Percentiles rank a stretch among this genome's conserved stretches.
Evolutionary conservation across 192 early-diverging fungal genomes (phyloP).

Genomic region (Coemansia sp.): DNA sequence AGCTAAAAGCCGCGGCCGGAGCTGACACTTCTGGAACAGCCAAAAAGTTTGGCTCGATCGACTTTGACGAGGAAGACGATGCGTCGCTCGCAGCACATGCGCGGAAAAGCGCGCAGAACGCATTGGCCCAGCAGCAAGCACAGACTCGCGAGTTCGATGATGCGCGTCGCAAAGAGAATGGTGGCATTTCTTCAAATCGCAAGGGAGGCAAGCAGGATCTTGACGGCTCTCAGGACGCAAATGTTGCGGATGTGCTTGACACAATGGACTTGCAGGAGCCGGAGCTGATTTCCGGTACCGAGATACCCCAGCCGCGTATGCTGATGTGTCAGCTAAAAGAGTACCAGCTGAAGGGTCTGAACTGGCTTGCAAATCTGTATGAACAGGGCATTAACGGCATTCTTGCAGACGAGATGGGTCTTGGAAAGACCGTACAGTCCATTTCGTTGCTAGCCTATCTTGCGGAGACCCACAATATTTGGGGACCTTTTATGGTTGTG

Average conservation of each 20-base stretch:
- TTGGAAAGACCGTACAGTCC: constrained; percentile 89
- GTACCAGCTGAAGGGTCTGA: constrained; percentile 82
- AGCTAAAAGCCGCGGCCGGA: background rate
- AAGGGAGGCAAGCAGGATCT: constrained; percentile 2
- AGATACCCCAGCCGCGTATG: constrained; percentile 81
- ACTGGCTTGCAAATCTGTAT: constrained; percentile 84
- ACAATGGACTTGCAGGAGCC: constrained; percentile 88
- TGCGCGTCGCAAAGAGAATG: constrained; percentile 25
- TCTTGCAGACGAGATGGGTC: constrained; percentile 82
- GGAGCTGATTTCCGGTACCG: constrained; percentile 68
- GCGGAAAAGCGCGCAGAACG: constrained; percentile 71
- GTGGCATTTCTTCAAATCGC: background rate
- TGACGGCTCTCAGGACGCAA: constrained; percentile 27
- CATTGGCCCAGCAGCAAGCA: constrained; percentile 68
- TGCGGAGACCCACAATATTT: constrained; percentile 81
- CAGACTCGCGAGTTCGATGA: constrained; percentile 72
- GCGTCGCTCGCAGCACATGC: constrained; percentile 68
- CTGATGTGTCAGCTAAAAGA: constrained; percentile 82
- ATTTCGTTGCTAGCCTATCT: constrained; percentile 87
- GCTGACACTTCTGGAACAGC: background rate
- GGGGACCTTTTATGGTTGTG: constrained; percentile 91
- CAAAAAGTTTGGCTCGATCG: constrained; percentile 59
- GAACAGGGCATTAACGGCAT: constrained; percentile 92
- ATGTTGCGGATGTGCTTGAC: constrained; percentile 61
- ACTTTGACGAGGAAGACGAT: constrained; percentile 82